Evolutionary conservation across 139 green algal genomes (phyloP), one percentile per base, ranked within the genome.

Genomic region (Coelastrella sp.): DNA sequence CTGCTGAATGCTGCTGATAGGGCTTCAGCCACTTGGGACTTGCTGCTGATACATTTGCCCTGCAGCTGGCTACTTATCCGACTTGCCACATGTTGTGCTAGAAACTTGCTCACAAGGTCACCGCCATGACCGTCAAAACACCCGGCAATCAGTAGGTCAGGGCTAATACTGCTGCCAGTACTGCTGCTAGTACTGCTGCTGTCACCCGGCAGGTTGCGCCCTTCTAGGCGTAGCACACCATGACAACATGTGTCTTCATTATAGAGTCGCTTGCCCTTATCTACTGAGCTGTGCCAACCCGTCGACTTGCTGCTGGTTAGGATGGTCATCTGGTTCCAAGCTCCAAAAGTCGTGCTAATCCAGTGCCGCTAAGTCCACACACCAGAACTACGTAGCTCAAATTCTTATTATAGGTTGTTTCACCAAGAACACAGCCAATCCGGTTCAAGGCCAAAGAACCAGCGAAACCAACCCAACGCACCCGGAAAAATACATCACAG

Each of bases 61-160:
- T 78, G 68, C 19, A 92, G 61, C 6, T 12, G 58, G 25, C 72
- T 78, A 19, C 83, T 72, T 56, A 88, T 80, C 14, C 78, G 15
- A 8, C 49, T 22, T 20, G 74, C 25, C 66, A 92, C 57, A 12
- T 60, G 22, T 7, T 84, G 70, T n/a, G 82, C 61, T 60, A 73
- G 59, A 63, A 82, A 76, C 74, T 92, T 82, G 19, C 82, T 76
- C 15, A 92, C 89, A 20, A 78, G 57, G 6, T 82, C 82, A 27
- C 92, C 92, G 17, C 92, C 92, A 85, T 94, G 92, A n/a, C 92
- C 92, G 74, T 94, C 91, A n/a, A 90, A 94, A 10, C 90, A 83
- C 1, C 89, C 82, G 14, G 24, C 82, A 8, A 87, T 19, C n/a
- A 87, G 20, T 9, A 87, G 15, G 24, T 76, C 19, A 8, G 17